Evolutionary conservation across 2,329 filamentous ascomycete species (phyloP).

Genomic region (Phyllosticta paracitricarpa): DNA sequence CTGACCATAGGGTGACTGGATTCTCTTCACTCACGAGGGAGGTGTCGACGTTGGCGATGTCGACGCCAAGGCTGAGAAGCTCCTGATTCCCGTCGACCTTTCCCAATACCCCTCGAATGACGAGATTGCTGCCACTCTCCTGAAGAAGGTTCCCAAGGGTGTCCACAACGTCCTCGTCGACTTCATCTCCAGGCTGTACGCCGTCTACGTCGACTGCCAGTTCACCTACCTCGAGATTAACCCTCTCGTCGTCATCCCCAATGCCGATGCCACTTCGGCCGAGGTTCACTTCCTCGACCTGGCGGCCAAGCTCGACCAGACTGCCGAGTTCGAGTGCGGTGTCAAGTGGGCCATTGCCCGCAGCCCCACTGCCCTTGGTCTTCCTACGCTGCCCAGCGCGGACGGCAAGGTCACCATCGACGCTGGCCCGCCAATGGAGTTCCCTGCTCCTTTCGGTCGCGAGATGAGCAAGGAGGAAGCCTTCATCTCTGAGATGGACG

Average conservation of each 20-base stretch:
- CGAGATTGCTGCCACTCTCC: slow-evolving; percentile 71
- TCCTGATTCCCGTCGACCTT: slow-evolving; percentile 92
- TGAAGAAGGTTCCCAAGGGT: slow-evolving; percentile 89
- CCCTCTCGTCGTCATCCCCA: slow-evolving; percentile 95
- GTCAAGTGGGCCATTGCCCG: slow-evolving; percentile 98
- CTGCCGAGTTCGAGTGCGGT: slow-evolving; percentile 97
- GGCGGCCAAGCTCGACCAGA: slow-evolving; percentile 97
- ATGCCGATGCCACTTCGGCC: slow-evolving; percentile 81
- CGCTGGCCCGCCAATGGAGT: slow-evolving; percentile 95
- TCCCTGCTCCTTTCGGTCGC: slow-evolving; percentile 97
- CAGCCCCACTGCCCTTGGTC: slow-evolving; percentile 77
- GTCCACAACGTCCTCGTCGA: slow-evolving; percentile 97
- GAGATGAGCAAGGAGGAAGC: slow-evolving; percentile 98
- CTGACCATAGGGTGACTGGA: slow-evolving; percentile 79
- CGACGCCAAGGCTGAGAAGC: slow-evolving; percentile 97
- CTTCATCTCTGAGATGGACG: slow-evolving; percentile 96
- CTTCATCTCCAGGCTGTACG: slow-evolving; percentile 97
- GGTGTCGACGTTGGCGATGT: slow-evolving; percentile 99
- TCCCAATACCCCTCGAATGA: slow-evolving; percentile 92
- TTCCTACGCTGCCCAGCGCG: slow-evolving; percentile 52
- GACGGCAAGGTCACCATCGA: slow-evolving; percentile 82
- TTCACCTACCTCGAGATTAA: slow-evolving; percentile 99
- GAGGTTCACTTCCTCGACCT: slow-evolving; percentile 97
- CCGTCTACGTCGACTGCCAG: slow-evolving; percentile 98
- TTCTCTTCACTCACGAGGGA: slow-evolving; percentile 98